These are phyloP conservation scores for Gracilariopsis chorda DNA, from an alignment of 23 red algal species.

Conservation along the genomic window DNA sequence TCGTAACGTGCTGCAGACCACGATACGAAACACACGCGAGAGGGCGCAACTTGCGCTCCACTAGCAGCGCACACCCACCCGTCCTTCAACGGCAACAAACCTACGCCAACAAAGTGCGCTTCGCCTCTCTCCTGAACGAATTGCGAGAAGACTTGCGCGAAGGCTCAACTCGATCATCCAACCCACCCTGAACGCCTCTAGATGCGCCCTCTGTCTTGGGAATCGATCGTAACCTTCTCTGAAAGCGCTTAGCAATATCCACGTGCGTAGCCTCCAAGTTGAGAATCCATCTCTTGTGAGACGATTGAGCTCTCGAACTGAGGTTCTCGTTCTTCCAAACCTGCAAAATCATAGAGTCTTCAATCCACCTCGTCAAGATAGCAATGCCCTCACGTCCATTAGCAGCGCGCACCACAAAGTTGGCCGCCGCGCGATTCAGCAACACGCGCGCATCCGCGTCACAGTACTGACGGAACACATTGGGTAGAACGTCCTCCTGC, in stretches of 20 bases:
- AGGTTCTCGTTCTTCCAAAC: slow-evolving; percentile 73
- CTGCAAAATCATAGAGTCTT: slow-evolving; percentile 62
- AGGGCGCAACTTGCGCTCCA: too few species aligned
- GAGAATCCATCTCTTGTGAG: slow-evolving; percentile 51
- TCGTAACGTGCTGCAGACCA: too few species aligned
- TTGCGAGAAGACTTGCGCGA: background rate
- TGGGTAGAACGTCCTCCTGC: slow-evolving; percentile 57
- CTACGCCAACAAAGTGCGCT: background rate
- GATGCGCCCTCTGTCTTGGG: slow-evolving; percentile 10
- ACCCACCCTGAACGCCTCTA: background rate
- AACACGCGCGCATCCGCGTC: slow-evolving; percentile 49
- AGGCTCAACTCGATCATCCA: slow-evolving; percentile 10
- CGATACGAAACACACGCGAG: too few species aligned
- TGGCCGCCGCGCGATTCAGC: slow-evolving; percentile 62
- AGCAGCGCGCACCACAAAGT: slow-evolving; percentile 61
- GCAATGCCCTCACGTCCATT: slow-evolving; percentile 54
- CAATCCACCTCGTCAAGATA: slow-evolving; percentile 72
- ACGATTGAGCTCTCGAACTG: slow-evolving; percentile 49
- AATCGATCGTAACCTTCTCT: slow-evolving; percentile 48
- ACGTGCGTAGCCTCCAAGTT: slow-evolving; percentile 55
- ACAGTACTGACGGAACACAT: slow-evolving; percentile 41
- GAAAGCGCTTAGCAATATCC: slow-evolving; percentile 40
- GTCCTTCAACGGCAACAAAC: too few species aligned
- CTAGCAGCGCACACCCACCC: too few species aligned
- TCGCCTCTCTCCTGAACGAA: slow-evolving; percentile 1